Conservation (phyloP, 1,139 yeast genomes). For the Blastobotrys serpentis region DNA sequence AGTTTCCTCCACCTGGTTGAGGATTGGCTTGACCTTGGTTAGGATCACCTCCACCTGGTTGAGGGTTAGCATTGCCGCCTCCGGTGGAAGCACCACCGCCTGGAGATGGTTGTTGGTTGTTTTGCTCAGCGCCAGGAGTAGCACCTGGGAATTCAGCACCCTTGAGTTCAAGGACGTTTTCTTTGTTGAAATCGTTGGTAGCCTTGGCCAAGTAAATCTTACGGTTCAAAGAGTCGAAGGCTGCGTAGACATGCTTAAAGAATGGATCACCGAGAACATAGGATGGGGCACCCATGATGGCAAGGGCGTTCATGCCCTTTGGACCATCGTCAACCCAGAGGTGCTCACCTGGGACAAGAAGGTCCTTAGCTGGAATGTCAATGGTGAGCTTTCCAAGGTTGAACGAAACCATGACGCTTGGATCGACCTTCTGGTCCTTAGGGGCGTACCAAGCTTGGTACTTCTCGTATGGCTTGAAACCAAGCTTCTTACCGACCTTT, state of each 20-base stretch:
- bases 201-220: conserved; percentile 65
- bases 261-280: conserved; percentile 68
- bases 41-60: conserved; percentile 1
- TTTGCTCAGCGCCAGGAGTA: conserved; percentile 21
- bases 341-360: conserved; percentile 37
- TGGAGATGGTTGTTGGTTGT: conserved; percentile 19
- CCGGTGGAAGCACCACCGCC: conserved; percentile 17
- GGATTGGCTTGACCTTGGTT: conserved; percentile 13
- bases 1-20: conserved; percentile 16
- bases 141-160: conserved; percentile 23
- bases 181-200: conserved; percentile 18
- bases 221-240: conserved; percentile 62
- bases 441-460: conserved; percentile 33
- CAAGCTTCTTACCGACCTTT: conserved; percentile 29
- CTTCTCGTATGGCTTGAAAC: conserved; percentile 28
- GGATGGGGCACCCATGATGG: conserved; percentile 32
- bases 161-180: conserved; percentile 23
- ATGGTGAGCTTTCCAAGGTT: conserved; percentile 30
- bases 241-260: conserved; percentile 66
- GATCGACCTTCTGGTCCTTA: conserved; percentile 14
- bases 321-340: conserved; percentile 39
- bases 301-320: conserved; percentile 32
- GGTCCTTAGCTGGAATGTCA: conserved; percentile 30
- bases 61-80: conserved; percentile 7
- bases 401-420: conserved; percentile 28